Evolutionary conservation across 345 rosid species (phyloP).

Genomic region (Streptanthus diversifolius): DNA sequence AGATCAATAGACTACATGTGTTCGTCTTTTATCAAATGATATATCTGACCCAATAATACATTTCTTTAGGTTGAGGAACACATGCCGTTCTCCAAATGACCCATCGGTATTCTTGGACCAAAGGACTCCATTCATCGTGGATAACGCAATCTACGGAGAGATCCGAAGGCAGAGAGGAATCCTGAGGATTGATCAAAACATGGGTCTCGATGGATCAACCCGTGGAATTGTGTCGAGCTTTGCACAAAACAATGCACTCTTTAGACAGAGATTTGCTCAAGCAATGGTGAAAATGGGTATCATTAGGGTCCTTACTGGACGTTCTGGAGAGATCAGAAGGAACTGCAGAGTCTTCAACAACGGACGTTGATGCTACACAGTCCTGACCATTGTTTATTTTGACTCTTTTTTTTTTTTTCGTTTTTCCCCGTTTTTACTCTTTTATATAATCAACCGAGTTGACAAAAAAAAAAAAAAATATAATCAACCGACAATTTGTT

Average conservation of each 20-base stretch:
- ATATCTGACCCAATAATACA: not conserved
- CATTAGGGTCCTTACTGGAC: constrained; percentile 50
- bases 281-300: constrained; percentile 63
- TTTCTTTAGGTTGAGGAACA: constrained; percentile 29
- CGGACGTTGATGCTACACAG: constrained; percentile 12
- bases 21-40: not conserved
- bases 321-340: constrained; percentile 54
- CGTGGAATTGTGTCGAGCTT: constrained; percentile 39
- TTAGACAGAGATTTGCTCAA: constrained; percentile 41
- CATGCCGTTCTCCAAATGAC: constrained; percentile 38
- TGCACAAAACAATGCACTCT: constrained; percentile 33
- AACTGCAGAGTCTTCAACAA: constrained; percentile 54
- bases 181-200: constrained; percentile 55
- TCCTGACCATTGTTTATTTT: not conserved
- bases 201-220: constrained; percentile 42
- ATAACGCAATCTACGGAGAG: constrained; percentile 47
- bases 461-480: no score
- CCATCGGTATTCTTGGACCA: constrained; percentile 63
- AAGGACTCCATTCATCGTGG: constrained; percentile 43
- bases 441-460: not conserved
- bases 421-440: not conserved
- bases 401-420: not conserved
- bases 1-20: not conserved
- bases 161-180: constrained; percentile 46
- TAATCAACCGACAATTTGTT: not conserved